Evolutionary conservation across 345 rosid genomes (phyloP), one percentile per base, ranked within the genome.

Genomic region (Eutrema yunnanense): DNA sequence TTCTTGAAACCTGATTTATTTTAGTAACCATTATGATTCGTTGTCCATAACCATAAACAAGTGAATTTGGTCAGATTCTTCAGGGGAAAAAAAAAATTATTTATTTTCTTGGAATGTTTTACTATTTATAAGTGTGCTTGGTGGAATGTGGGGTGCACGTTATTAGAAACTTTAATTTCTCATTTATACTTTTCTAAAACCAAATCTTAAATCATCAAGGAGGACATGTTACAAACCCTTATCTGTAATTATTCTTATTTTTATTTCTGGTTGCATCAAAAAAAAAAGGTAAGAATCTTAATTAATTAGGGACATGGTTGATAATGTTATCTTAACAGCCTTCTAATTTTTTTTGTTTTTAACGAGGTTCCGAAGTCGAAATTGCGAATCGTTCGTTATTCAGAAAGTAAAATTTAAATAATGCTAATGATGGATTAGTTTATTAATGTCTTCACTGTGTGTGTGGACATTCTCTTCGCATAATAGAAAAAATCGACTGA

Each of bases 31-130:
- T 62, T 54, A 37, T 55, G 74, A 62, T 54, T 62, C 74, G 74
- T 75, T 75, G 70, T 75, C 74, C 79, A 75, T 75, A 75, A 59
- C 59, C 70, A 53, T 68, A 43, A 75, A 51, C 64, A 44, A 75
- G 62, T 69, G 60, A 68, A 27, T 67, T 36, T 60, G 41, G 27
- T 74, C 69, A 74, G 56, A 67, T 67, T 67, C 42, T 75, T 61
- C 0, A 14, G 62, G 62, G 57, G 7, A 16, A 26, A 57, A 43
- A 41, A 32, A n/a, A 19, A 4, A 8, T 9, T 50, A 22, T 46
- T 32, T 48, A 16, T 40, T 6, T 71, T 33, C 5, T 49, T 74
- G 53, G 46, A 67, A 68, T 53, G 57, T 62, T 75, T 75, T 68
- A 68, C 79, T 75, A 75, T 59, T 67, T 75, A 43, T 68, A 68